These are phyloP conservation scores for Sequoia sempervirens DNA, from an alignment of 75 land plant genomes.

Conservation along the genomic window DNA sequence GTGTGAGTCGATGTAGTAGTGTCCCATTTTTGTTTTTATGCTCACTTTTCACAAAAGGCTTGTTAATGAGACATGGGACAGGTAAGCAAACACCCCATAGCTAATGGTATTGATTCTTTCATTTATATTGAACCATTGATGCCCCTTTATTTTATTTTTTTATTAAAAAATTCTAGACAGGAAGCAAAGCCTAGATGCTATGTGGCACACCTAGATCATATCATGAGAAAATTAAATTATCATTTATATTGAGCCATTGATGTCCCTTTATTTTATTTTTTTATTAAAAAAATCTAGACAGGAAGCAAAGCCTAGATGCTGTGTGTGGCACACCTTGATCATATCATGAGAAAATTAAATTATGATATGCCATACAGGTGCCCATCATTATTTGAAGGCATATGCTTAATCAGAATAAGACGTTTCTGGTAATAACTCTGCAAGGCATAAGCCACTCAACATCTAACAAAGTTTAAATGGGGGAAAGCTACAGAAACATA, in stretches of 20 bases:
- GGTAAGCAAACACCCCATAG: too few species aligned
- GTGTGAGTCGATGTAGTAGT: too few species aligned
- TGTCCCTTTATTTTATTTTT: too few species aligned
- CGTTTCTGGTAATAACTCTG: neutral
- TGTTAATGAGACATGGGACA: too few species aligned
- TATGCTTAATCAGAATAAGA: neutral
- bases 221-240: too few species aligned
- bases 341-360: neutral
- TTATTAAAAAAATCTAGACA: neutral
- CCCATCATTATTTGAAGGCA: neutral
- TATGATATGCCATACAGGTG: neutral
- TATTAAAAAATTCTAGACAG: neutral
- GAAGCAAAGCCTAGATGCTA: too few species aligned
- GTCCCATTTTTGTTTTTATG: neutral
- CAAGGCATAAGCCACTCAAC: neutral
- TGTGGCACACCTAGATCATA: too few species aligned
- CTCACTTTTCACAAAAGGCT: too few species aligned
- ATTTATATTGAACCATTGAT: too few species aligned
- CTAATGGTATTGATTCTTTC: too few species aligned
- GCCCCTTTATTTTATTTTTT: too few species aligned
- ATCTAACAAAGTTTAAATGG: neutral
- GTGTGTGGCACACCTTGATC: neutral
- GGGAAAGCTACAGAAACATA: neutral
- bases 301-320: neutral
- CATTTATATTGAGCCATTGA: too few species aligned